Evolutionary conservation across 2,329 filamentous ascomycete species (phyloP).

Genomic region (Chrysoporthe puriensis): DNA sequence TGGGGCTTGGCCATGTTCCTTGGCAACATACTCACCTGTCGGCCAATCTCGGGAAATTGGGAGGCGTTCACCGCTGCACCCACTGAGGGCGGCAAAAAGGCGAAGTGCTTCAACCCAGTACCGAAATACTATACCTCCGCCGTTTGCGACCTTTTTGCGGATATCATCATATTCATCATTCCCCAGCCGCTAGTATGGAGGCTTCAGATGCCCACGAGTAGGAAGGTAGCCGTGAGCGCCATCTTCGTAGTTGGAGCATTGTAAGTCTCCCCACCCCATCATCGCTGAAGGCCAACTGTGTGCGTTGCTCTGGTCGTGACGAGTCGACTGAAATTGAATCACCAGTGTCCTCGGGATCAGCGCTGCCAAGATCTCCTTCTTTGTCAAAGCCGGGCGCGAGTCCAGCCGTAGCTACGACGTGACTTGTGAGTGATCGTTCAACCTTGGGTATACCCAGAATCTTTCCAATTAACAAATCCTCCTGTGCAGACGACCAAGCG

Average conservation of each 20-base stretch:
- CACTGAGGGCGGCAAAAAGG: not conserved
- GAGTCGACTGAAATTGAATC: too few species aligned
- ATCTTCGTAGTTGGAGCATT: constrained; percentile 2
- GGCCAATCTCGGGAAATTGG: constrained; percentile 8
- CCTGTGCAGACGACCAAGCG: constrained; percentile 1
- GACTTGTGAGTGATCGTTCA: not conserved
- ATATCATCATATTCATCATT: constrained; percentile 5
- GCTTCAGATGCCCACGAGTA: not conserved
- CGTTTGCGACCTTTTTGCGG: not conserved
- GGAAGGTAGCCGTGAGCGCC: constrained; percentile 3
- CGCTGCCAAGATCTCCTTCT: not conserved
- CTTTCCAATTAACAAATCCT: not conserved
- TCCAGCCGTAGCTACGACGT: constrained; percentile 3
- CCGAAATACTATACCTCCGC: constrained; percentile 4
- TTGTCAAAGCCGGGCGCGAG: not conserved
- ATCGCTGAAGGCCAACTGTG: not conserved
- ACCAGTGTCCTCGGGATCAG: not conserved
- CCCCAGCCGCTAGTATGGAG: constrained; percentile 4
- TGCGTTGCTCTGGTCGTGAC: too few species aligned
- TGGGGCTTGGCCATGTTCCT: constrained; percentile 3
- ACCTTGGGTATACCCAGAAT: not conserved
- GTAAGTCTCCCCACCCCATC: not conserved
- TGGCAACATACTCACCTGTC: not conserved
- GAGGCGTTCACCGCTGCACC: constrained; percentile 1
- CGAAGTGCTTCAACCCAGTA: not conserved